Percentiles rank a stretch among this genome's conserved stretches.
Evolutionary conservation across 2,329 filamentous ascomycete genomes (phyloP).

Genomic region (Xylaria polymorpha): DNA sequence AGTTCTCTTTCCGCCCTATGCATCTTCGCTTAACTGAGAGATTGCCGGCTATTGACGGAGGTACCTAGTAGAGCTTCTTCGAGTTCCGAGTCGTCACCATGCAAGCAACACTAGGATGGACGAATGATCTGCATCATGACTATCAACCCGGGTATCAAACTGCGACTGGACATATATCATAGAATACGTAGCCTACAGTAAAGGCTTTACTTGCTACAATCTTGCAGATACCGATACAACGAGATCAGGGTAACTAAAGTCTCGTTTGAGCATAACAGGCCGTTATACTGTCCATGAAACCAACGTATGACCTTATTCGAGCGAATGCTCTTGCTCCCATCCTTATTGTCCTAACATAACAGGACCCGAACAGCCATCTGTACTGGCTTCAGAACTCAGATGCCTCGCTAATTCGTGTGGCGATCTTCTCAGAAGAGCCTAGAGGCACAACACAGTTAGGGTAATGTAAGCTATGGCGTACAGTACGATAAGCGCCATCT

Average conservation of each 20-base stretch:
- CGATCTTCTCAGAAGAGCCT: not conserved
- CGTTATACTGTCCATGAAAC: not conserved
- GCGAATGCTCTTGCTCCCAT: slow-evolving; percentile 4
- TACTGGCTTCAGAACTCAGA: not conserved
- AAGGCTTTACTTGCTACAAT: slow-evolving; percentile 1
- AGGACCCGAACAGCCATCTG: slow-evolving; percentile 4
- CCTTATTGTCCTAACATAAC: slow-evolving; percentile 1
- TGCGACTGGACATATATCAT: slow-evolving; percentile 21
- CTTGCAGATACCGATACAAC: not conserved
- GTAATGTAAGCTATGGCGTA: slow-evolving; percentile 13
- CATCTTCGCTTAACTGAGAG: slow-evolving; percentile 27
- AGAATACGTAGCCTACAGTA: slow-evolving; percentile 22
- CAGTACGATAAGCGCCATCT: slow-evolving; percentile 26
- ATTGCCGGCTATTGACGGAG: slow-evolving; percentile 31
- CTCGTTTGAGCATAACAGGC: not conserved
- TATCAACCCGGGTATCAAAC: slow-evolving; percentile 14
- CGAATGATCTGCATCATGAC: slow-evolving; percentile 25
- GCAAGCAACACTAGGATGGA: slow-evolving; percentile 24
- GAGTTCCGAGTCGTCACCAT: slow-evolving; percentile 20
- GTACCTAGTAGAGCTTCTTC: slow-evolving; percentile 11
- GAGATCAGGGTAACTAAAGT: slow-evolving; percentile 13
- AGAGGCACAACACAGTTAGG: slow-evolving; percentile 6
- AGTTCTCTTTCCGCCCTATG: slow-evolving; percentile 16
- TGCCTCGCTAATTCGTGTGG: not conserved
- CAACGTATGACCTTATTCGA: not conserved